phyloP scores from a whole-genome alignment of 345 rosid species.

The Lepidium didymum region DNA sequence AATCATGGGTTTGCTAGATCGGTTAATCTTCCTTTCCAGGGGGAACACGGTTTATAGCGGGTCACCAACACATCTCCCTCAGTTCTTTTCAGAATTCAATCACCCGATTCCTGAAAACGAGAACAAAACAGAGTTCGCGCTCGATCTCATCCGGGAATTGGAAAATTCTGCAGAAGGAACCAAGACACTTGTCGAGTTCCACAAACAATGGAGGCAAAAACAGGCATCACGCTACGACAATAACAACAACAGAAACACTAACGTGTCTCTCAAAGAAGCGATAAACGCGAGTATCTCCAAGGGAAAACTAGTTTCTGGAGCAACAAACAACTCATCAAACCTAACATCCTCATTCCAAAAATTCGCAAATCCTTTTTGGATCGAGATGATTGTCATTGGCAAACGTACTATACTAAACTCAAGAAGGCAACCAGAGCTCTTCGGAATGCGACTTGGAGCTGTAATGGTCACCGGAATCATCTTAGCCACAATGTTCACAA shows the following conservation, averaged over 20 bases:
- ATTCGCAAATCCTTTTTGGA: constrained; percentile 82
- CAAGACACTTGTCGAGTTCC: constrained; percentile 60
- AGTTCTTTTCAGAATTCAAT: constrained; percentile 61
- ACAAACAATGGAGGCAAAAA: constrained; percentile 49
- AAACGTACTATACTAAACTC: constrained; percentile 66
- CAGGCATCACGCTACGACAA: constrained; percentile 4
- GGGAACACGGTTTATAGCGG: constrained; percentile 78
- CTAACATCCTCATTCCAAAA: constrained; percentile 50
- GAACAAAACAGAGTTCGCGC: constrained; percentile 78
- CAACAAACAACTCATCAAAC: constrained; percentile 29
- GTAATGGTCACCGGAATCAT: constrained; percentile 79
- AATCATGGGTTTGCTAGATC: constrained; percentile 65
- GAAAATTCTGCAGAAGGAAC: constrained; percentile 75
- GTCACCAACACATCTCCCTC: constrained; percentile 48
- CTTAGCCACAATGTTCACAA: constrained; percentile 74
- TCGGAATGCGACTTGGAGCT: constrained; percentile 70
- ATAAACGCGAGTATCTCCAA: constrained; percentile 65
- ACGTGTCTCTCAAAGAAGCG: constrained; percentile 63
- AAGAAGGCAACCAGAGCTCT: constrained; percentile 70
- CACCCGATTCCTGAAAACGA: constrained; percentile 86
- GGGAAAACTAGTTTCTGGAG: constrained; percentile 84
- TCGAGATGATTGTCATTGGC: constrained; percentile 67
- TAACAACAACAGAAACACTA: constrained; percentile 8
- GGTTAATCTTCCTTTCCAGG: constrained; percentile 68
- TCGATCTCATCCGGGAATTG: constrained; percentile 77